Evolutionary conservation across 176 grass and related monocot genomes (phyloP).

Genomic region (Hordeum vulgare): DNA sequence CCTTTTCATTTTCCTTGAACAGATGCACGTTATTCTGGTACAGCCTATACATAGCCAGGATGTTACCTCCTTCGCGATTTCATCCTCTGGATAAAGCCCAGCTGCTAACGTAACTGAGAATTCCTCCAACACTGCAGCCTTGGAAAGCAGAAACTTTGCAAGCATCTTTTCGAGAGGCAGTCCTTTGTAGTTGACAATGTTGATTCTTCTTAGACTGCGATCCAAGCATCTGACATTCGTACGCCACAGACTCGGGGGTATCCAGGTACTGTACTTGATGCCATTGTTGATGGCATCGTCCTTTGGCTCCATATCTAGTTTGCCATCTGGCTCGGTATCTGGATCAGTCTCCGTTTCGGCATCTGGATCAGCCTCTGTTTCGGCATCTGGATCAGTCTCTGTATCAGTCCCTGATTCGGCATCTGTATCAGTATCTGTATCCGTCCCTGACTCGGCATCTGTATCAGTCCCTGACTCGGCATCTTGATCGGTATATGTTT

Average conservation of each 20-base stretch:
- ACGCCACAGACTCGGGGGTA: neutral
- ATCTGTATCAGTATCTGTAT: neutral
- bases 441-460: neutral
- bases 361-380: neutral
- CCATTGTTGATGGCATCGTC: neutral
- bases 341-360: neutral
- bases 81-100: neutral
- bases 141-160: conserved; percentile 7
- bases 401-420: neutral
- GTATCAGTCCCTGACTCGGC: neutral
- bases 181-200: neutral
- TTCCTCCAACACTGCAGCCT: neutral
- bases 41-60: neutral
- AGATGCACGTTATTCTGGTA: neutral
- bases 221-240: neutral
- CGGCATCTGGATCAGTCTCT: neutral
- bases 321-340: neutral
- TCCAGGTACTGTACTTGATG: neutral
- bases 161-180: neutral
- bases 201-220: neutral
- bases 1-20: too few relatives aligned
- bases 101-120: neutral
- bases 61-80: neutral
- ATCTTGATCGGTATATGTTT: neutral
- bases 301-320: neutral